Evolutionary conservation across 352 stramenopile genomes (phyloP).

Genomic region (Phytophthora vignae): DNA sequence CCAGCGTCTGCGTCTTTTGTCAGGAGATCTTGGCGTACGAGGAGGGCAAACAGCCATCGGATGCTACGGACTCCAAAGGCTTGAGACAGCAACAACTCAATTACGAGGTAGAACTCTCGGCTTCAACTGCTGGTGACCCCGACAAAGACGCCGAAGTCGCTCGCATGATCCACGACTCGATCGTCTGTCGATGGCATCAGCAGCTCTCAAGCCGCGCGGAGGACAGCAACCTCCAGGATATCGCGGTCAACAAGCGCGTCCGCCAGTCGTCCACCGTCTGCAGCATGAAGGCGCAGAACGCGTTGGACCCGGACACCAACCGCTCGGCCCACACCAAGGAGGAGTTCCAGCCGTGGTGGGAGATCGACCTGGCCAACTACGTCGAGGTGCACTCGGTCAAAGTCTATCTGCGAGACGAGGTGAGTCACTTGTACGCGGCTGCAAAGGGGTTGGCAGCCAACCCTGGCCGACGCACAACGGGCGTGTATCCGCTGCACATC

Average conservation of each 20-base stretch:
- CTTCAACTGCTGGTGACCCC: background rate
- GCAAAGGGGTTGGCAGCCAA: constrained; percentile 10
- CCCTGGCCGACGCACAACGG: constrained; percentile 21
- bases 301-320: constrained; percentile 37
- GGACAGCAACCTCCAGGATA: constrained; percentile 40
- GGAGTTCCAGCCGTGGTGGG: constrained; percentile 65
- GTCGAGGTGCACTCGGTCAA: constrained; percentile 58
- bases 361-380: constrained; percentile 63
- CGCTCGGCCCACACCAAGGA: constrained; percentile 52
- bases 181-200: constrained; percentile 43
- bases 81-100: background rate
- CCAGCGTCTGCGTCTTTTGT: constrained; percentile 53
- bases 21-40: constrained; percentile 52
- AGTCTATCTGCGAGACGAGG: constrained; percentile 48
- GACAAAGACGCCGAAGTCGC: constrained; percentile 32
- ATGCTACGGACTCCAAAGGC: background rate
- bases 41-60: constrained; percentile 20
- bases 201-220: constrained; percentile 15
- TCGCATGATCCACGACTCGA: constrained; percentile 49
- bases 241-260: constrained; percentile 48
- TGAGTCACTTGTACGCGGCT: constrained; percentile 43
- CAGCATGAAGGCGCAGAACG: constrained; percentile 49
- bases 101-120: background rate
- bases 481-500: constrained; percentile 61
- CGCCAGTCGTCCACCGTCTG: constrained; percentile 56